A percentile compares a stretch with the other conserved stretches of the same genome.
Evolutionary conservation across 2,329 filamentous ascomycete genomes (phyloP).

Genomic region (Graphilbum sp.): DNA sequence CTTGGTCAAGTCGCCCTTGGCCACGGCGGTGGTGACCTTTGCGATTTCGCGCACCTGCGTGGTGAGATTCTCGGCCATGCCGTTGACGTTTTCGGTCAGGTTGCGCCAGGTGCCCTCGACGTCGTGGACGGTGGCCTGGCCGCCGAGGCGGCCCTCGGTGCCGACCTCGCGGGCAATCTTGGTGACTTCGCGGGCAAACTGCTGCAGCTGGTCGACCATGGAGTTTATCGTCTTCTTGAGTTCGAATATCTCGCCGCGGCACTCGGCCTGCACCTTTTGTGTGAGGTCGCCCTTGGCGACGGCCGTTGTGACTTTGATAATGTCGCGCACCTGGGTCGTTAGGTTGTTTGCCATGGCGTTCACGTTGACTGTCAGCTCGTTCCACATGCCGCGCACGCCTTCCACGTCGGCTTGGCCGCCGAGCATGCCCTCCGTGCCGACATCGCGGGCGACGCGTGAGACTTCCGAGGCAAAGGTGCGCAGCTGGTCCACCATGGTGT

Average conservation of each 20-base stretch:
- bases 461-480: slow-evolving; percentile 74
- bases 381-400: slow-evolving; percentile 79
- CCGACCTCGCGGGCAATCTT: slow-evolving; percentile 93
- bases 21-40: slow-evolving; percentile 88
- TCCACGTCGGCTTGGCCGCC: slow-evolving; percentile 72
- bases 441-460: slow-evolving; percentile 66
- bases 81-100: slow-evolving; percentile 88
- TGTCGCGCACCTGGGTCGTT: slow-evolving; percentile 83
- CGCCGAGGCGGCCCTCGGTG: slow-evolving; percentile 84
- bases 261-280: slow-evolving; percentile 88
- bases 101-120: slow-evolving; percentile 97
- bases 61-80: slow-evolving; percentile 96
- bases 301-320: slow-evolving; percentile 64
- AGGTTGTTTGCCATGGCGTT: slow-evolving; percentile 81
- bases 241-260: slow-evolving; percentile 79
- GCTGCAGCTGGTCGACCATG: slow-evolving; percentile 95
- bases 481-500: slow-evolving; percentile 78
- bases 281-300: slow-evolving; percentile 78
- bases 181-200: slow-evolving; percentile 93
- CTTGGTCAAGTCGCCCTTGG: slow-evolving; percentile 82
- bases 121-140: slow-evolving; percentile 89
- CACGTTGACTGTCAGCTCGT: slow-evolving; percentile 70
- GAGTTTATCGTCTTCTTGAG: slow-evolving; percentile 98
- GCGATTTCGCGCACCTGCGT: slow-evolving; percentile 97
- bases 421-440: slow-evolving; percentile 69